phyloP scores from a whole-genome alignment of 2,329 filamentous ascomycete genomes.

The Allantophomopsis lycopodina region DNA sequence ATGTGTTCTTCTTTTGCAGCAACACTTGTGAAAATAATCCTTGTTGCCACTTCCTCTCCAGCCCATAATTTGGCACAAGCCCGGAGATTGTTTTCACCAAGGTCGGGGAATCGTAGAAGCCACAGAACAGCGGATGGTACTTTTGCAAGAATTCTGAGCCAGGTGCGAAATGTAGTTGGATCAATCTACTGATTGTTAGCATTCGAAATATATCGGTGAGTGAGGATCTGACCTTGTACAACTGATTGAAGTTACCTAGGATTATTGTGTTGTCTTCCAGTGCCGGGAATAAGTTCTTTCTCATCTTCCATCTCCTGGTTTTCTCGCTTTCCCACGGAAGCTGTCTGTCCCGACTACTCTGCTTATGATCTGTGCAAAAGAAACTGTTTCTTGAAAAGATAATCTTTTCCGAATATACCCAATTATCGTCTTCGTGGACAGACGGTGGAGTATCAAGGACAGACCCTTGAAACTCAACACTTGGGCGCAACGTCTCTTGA shows the following conservation, averaged over 20 bases:
- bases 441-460: constrained; percentile 48
- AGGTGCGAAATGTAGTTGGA: constrained; percentile 88
- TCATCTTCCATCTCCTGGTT: constrained; percentile 74
- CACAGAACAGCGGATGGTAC: constrained; percentile 85
- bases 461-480: constrained; percentile 59
- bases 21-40: constrained; percentile 91
- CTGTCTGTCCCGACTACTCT: constrained; percentile 51
- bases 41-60: constrained; percentile 67
- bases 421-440: constrained; percentile 51
- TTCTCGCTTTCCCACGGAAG: constrained; percentile 79
- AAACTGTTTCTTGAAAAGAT: constrained; percentile 92
- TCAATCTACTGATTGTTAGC: constrained; percentile 54
- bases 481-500: constrained; percentile 66
- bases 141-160: constrained; percentile 78
- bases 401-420: constrained; percentile 96
- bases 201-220: neutral
- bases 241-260: constrained; percentile 93
- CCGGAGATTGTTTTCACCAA: constrained; percentile 76
- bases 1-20: constrained; percentile 93
- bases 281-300: constrained; percentile 78
- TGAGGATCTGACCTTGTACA: constrained; percentile 68
- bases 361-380: constrained; percentile 97
- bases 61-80: constrained; percentile 76
- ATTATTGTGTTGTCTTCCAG: constrained; percentile 77
- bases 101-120: constrained; percentile 91